Conservation (phyloP, 306 rosid species). For the Trifolium repens region DNA sequence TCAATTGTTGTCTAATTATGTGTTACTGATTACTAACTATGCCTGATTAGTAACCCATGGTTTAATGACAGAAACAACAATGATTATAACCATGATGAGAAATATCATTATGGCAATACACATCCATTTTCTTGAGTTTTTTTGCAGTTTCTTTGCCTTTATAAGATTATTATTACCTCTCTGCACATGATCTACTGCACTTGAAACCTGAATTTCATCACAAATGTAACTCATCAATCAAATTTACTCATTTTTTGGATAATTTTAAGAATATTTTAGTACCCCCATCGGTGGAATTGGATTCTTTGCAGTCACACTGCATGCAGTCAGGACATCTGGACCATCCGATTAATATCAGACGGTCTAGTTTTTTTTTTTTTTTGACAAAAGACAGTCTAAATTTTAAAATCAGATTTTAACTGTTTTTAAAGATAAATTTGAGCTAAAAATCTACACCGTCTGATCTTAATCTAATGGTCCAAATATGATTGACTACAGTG, state of each 20-base stretch:
- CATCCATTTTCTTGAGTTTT: slow-evolving; percentile 90
- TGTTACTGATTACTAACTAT: slow-evolving; percentile 40
- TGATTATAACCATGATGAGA: slow-evolving; percentile 65
- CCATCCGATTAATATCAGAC: too few relatives aligned
- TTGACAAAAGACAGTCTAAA: too few relatives aligned
- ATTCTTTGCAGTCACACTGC: too few relatives aligned
- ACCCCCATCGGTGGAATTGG: background rate
- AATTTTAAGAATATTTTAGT: background rate
- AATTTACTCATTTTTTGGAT: background rate
- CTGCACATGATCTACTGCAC: slow-evolving; percentile 94
- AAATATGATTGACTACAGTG: too few relatives aligned
- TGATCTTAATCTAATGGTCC: too few relatives aligned
- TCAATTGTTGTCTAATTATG: background rate
- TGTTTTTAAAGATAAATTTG: too few relatives aligned
- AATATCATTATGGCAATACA: slow-evolving; percentile 85
- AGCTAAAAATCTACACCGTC: too few relatives aligned
- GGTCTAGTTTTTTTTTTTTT: too few relatives aligned
- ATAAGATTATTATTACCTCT: slow-evolving; percentile 78
- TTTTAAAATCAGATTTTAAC: too few relatives aligned
- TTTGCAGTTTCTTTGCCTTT: slow-evolving; percentile 83
- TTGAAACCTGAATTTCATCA: slow-evolving; percentile 62
- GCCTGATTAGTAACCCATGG: slow-evolving; percentile 68
- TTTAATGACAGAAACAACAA: slow-evolving; percentile 67
- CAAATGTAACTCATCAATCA: slow-evolving; percentile 27
- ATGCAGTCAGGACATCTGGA: background rate